Base-by-base conservation (phyloP, 148 eudicot genomes). In the Rhododendron simsii region DNA sequence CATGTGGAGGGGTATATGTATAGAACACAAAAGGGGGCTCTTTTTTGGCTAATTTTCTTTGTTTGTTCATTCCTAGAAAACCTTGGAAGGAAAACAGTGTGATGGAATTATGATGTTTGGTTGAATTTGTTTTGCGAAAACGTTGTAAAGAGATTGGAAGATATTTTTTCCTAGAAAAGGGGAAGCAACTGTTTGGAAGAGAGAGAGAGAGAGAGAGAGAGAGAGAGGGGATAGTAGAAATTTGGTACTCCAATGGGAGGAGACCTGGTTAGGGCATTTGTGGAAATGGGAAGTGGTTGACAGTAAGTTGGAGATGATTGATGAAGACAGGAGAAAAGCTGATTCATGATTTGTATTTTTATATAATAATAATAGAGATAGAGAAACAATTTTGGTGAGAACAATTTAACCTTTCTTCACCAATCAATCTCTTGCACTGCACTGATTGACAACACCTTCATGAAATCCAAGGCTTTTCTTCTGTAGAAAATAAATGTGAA, bases 241-340 rank as follows among this genome's bases (percentile, higher is more conserved):
- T 59, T 20, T 20, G 65, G 65, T 4, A 44, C 39, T 37, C 39
- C 39, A 82, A 21, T 69, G 28, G 4, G 78, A 61, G 30, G 78
- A 28, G 33, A 16, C 39, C 37, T 28, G 76, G 82, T 82, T 90
- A 84, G 93, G 93, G 90, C 87, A 85, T 85, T 85, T 50, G 83
- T 80, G 87, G 87, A 84, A 88, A 89, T 53, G 48, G 44, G 39
- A 87, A 85, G 67, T 44, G 87, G 83, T 84, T 65, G 87, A 80
- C 74, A 74, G 85, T 69, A 26, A 30, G 89, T 61, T 84, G 8
- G 84, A 85, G 44, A 18, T 87, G 89, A 87, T 75, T n/a, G 89
- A 87, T 55, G 45, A 44, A 1, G 89, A 85, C 87, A 85, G 45
- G 71, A 80, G 39, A 53, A 79, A 84, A 84, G 84, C 69, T 78